Evolutionary conservation across 2,329 filamentous ascomycete genomes (phyloP).

Genomic region (Colletotrichum lindemuthianum): DNA sequence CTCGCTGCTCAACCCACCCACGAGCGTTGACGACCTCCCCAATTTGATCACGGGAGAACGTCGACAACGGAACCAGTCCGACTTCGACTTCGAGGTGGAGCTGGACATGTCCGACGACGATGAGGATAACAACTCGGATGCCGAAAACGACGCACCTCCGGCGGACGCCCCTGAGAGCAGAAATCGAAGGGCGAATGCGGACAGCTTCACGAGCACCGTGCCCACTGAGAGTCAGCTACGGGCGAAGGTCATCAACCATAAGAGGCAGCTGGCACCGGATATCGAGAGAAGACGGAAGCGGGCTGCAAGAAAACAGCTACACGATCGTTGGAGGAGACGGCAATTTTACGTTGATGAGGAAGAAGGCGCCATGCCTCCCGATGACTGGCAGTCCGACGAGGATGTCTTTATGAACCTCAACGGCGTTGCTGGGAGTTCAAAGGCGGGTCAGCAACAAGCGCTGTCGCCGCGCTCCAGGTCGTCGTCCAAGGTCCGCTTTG

Average conservation of each 20-base stretch:
- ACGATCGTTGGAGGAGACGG: constrained; percentile 79
- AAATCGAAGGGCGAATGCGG: constrained; percentile 38
- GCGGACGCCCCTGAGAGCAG: constrained; percentile 26
- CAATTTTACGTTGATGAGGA: constrained; percentile 89
- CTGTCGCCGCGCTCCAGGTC: constrained; percentile 71
- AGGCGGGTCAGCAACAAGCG: constrained; percentile 48
- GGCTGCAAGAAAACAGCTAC: constrained; percentile 62
- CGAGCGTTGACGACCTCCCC: constrained; percentile 54
- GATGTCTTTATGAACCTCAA: constrained; percentile 60
- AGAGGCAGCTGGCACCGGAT: constrained; percentile 48
- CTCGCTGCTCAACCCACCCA: constrained; percentile 58
- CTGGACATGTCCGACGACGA: constrained; percentile 38
- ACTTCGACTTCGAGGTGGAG: constrained; percentile 33
- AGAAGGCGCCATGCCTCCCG: constrained; percentile 75
- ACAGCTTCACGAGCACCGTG: constrained; percentile 43
- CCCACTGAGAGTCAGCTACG: constrained; percentile 54
- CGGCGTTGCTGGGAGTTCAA: constrained; percentile 55
- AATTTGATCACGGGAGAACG: constrained; percentile 46
- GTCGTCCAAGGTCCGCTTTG: constrained; percentile 82
- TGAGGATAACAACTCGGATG: constrained; percentile 40
- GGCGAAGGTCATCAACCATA: constrained; percentile 48
- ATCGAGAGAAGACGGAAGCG: constrained; percentile 52
- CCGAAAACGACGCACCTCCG: constrained; percentile 36
- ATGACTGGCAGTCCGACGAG: constrained; percentile 70
- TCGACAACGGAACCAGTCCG: constrained; percentile 36